Evolutionary conservation across 352 stramenopile species (phyloP).

Genomic region (Phytophthora tentaculata): DNA sequence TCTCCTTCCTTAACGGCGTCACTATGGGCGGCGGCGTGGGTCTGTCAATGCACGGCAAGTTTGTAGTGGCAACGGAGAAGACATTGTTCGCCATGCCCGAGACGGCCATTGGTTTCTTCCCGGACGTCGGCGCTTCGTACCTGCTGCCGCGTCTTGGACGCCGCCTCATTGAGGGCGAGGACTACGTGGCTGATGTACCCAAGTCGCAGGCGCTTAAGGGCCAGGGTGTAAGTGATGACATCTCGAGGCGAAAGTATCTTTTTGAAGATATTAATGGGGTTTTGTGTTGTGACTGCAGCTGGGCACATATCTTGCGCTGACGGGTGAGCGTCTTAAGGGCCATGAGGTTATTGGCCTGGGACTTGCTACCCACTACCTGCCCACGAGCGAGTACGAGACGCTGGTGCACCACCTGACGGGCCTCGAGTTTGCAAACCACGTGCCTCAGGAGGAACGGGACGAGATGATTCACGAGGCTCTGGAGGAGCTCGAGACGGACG

Average conservation of each 20-base stretch:
- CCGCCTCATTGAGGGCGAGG: conserved; percentile 66
- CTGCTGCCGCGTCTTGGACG: conserved; percentile 91
- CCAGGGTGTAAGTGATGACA: conserved; percentile 57
- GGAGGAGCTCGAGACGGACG: conserved; percentile 83
- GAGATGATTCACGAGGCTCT: conserved; percentile 89
- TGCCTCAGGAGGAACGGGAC: conserved; percentile 82
- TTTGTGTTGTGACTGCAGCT: conserved; percentile 42
- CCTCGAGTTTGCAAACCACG: conserved; percentile 68
- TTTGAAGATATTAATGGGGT: background rate
- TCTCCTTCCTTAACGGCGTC: conserved; percentile 97
- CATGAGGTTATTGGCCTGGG: conserved; percentile 92
- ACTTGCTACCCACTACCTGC: conserved; percentile 97
- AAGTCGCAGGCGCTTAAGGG: conserved; percentile 75
- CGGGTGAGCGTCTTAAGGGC: conserved; percentile 91
- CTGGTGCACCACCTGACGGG: conserved; percentile 89
- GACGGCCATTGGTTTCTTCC: conserved; percentile 98
- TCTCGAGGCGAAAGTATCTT: conserved; percentile 6
- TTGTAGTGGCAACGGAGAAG: conserved; percentile 97
- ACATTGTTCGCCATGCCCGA: conserved; percentile 99
- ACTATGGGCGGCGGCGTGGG: conserved; percentile 99
- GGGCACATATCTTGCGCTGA: conserved; percentile 96
- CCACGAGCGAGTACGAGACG: conserved; percentile 86
- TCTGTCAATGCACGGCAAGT: conserved; percentile 96
- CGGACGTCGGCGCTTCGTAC: conserved; percentile 95
- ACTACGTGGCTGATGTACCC: conserved; percentile 75